These are phyloP conservation scores for Thermomyces lanuginosus DNA, from an alignment of 2,329 filamentous ascomycete species.

Conservation along the genomic window DNA sequence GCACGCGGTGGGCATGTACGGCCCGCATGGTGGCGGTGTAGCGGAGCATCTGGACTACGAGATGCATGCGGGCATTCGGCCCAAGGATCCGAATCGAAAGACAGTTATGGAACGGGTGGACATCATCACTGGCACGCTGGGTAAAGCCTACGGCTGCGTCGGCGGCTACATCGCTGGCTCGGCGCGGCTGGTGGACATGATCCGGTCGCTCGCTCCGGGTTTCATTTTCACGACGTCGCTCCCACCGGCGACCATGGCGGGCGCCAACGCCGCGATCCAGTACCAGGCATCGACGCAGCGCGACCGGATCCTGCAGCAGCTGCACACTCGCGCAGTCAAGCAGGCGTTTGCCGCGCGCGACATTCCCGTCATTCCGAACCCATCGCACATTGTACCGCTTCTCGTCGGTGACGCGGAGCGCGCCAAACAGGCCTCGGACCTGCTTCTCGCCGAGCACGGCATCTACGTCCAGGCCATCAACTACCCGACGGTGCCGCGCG, in stretches of 20 bases:
- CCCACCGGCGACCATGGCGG: constrained; percentile 91
- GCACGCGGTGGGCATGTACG: constrained; percentile 98
- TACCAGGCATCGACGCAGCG: constrained; percentile 77
- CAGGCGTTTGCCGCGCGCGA: constrained; percentile 59
- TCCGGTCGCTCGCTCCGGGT: constrained; percentile 84
- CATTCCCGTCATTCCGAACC: constrained; percentile 95
- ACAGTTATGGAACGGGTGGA: constrained; percentile 92
- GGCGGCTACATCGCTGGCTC: constrained; percentile 95
- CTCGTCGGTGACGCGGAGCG: constrained; percentile 87
- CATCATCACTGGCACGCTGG: constrained; percentile 92
- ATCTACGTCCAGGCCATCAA: constrained; percentile 99
- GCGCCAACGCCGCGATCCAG: constrained; percentile 77
- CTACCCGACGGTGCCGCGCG: constrained; percentile 92
- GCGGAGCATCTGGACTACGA: constrained; percentile 95
- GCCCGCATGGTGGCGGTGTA: constrained; percentile 84
- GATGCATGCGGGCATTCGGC: constrained; percentile 57
- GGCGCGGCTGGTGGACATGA: constrained; percentile 69
- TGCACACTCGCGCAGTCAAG: constrained; percentile 92
- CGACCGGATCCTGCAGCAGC: constrained; percentile 81
- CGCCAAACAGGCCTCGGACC: constrained; percentile 80
- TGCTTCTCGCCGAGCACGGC: constrained; percentile 72
- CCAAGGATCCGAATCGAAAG: constrained; percentile 40
- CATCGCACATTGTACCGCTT: constrained; percentile 86
- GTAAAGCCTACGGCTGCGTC: constrained; percentile 95
- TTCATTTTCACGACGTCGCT: constrained; percentile 99